A percentile compares a stretch with the other conserved stretches of the same genome.
phyloP scores from a whole-genome alignment of 495 filamentous ascomycete species.

The Trichoderma asperelloides region DNA sequence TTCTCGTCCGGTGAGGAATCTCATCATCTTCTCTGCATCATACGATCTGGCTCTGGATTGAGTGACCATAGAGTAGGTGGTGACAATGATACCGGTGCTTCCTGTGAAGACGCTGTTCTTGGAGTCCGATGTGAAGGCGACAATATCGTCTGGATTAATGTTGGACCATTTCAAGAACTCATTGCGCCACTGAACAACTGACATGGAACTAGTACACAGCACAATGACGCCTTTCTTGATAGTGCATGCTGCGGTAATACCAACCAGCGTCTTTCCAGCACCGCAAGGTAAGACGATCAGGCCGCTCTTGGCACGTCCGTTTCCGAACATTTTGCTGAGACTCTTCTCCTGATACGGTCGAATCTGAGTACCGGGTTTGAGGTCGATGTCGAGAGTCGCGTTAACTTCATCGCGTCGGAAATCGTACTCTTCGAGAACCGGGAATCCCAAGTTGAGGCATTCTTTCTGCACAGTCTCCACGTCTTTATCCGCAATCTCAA shows the following conservation, averaged over 20 bases:
- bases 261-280: constrained; percentile 93
- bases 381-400: constrained; percentile 82
- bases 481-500: constrained; percentile 69
- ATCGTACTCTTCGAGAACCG: constrained; percentile 93
- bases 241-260: constrained; percentile 93
- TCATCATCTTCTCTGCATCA: constrained; percentile 96
- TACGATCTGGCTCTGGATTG: constrained; percentile 77
- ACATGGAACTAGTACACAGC: constrained; percentile 95
- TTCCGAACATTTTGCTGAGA: constrained; percentile 98
- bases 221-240: constrained; percentile 95
- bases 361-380: constrained; percentile 75
- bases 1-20: constrained; percentile 82
- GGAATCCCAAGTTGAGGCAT: constrained; percentile 77
- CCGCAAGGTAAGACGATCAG: constrained; percentile 97
- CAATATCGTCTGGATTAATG: constrained; percentile 85
- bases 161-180: constrained; percentile 98
- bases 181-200: constrained; percentile 90
- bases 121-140: constrained; percentile 88
- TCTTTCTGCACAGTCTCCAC: constrained; percentile 85
- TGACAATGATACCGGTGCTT: constrained; percentile 91
- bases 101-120: constrained; percentile 76
- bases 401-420: constrained; percentile 91
- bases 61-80: constrained; percentile 97
- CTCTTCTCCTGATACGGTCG: constrained; percentile 94
- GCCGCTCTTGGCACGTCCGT: constrained; percentile 90